Evolutionary conservation across 2,329 filamentous ascomycete species (phyloP).

Genomic region (Pezicula rhizophila): DNA sequence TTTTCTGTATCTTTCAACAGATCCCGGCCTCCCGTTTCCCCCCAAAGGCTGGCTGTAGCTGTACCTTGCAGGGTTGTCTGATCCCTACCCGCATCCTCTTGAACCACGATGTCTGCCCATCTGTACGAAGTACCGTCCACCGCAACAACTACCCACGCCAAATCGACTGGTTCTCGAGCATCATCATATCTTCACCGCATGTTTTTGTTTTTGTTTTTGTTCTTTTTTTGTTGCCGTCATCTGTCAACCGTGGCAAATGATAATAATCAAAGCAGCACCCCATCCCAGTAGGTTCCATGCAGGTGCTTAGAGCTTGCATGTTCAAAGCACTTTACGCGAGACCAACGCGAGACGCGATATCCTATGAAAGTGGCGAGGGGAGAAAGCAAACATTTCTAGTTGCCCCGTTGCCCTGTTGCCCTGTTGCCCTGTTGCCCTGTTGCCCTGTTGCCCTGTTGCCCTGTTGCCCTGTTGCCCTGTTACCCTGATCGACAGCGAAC

Average conservation of each 20-base stretch:
- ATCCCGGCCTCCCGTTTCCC: conserved; percentile 1
- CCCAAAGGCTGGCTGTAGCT: too few species aligned
- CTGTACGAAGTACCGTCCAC: background rate
- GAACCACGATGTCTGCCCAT: background rate
- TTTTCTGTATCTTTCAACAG: background rate
- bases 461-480: too few species aligned
- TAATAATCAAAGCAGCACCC: background rate
- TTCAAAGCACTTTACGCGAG: conserved; percentile 19
- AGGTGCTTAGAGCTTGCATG: conserved; percentile 5
- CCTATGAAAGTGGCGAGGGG: conserved; percentile 4
- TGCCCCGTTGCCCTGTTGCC: too few species aligned
- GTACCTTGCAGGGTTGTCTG: background rate
- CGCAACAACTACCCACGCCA: background rate
- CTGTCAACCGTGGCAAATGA: background rate
- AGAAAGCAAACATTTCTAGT: conserved; percentile 8
- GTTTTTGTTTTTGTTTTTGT: too few species aligned
- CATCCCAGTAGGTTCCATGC: conserved; percentile 15
- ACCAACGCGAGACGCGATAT: conserved; percentile 2
- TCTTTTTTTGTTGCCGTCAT: background rate
- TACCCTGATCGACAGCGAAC: conserved; percentile 12
- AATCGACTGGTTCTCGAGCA: background rate
- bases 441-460: too few species aligned
- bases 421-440: too few species aligned
- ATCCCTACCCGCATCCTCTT: background rate
- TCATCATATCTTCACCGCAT: too few species aligned